Evolutionary conservation across 208 protist genomes (phyloP), one percentile per base, ranked within the genome.

Genomic region (Herpetomonas tarakana): DNA sequence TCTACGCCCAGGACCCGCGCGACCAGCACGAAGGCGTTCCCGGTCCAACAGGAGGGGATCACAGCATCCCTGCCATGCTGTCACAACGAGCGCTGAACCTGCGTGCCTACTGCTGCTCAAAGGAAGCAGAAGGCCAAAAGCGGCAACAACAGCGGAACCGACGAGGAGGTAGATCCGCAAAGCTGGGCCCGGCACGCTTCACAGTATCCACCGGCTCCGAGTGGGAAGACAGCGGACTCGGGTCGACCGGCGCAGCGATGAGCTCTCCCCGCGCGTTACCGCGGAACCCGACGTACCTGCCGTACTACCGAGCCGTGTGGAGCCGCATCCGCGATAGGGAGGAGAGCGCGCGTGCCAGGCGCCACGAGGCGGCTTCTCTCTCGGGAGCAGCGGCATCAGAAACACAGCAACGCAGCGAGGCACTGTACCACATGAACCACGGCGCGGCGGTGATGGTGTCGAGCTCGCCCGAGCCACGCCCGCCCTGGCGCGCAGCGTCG

Each of bases 21-120:
- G 44, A 49, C 19, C 44, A 49, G 19, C 44, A 18, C 44, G 44
- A 49, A 4, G 44, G 44, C 44, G 44, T 49, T 31, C 50, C 28
- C 6, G 24, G 24, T 14, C 27, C 50, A 9, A 38, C 27, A 30
- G 19, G 50, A 9, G 21, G 50, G 4, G 50, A 55, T 30, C 50
- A 55, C 50, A 35, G 25, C 50, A 26, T 54, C 26, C 11, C 50
- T 14, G 9, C 18, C 14, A 45, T 47, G 35, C 35, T 47, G 11
- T 6, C 39, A 16, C 54, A 49, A n/a, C 54, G 54, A 3, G 18
- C 30, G 9, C 30, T 6, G 21, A 7, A 38, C 50, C 27, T 55
- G 6, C 50, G 50, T 12, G 50, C 3, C 27, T 19, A 25, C 14
- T 55, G 50, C 25, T 7, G n/a, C n/a, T n/a, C n/a, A n/a, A n/a